These are phyloP conservation scores for Penicillium sp. DNA, from an alignment of 2,329 filamentous ascomycete species.

Conservation along the genomic window DNA sequence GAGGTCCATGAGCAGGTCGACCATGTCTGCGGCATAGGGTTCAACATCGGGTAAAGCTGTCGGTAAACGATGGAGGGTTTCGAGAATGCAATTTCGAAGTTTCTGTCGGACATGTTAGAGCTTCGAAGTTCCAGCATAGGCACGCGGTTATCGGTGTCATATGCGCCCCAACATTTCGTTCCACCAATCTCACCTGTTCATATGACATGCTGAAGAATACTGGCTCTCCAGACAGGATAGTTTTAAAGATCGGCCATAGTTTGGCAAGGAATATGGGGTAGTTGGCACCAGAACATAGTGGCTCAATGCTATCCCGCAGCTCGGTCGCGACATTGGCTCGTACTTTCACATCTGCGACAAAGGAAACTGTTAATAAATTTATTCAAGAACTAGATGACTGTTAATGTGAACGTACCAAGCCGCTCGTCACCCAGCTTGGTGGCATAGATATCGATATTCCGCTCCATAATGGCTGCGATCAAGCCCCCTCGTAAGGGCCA, in stretches of 20 bases:
- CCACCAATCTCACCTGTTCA: slow-evolving; percentile 66
- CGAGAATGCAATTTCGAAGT: slow-evolving; percentile 88
- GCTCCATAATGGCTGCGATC: slow-evolving; percentile 42
- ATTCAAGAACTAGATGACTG: not conserved
- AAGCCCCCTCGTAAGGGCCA: slow-evolving; percentile 23
- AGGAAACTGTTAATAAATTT: not conserved
- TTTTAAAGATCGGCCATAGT: slow-evolving; percentile 85
- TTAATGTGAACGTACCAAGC: slow-evolving; percentile 38
- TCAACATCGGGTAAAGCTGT: slow-evolving; percentile 79
- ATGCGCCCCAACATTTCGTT: not conserved
- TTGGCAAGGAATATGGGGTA: slow-evolving; percentile 82
- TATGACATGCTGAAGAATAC: slow-evolving; percentile 87
- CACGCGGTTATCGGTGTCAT: not conserved
- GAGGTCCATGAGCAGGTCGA: slow-evolving; percentile 84
- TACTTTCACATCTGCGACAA: slow-evolving; percentile 67
- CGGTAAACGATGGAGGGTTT: slow-evolving; percentile 87
- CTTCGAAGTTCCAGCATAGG: not conserved
- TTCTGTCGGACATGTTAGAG: slow-evolving; percentile 54
- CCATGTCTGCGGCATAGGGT: slow-evolving; percentile 81
- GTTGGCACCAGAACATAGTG: slow-evolving; percentile 72
- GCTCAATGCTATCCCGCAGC: slow-evolving; percentile 85
- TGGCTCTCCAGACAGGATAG: slow-evolving; percentile 78
- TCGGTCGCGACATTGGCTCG: slow-evolving; percentile 82
- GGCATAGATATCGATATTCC: slow-evolving; percentile 52
- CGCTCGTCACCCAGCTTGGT: slow-evolving; percentile 50